These are phyloP conservation scores for Aspergillus bombycis DNA, from an alignment of 2,329 filamentous ascomycete species.

Conservation along the genomic window DNA sequence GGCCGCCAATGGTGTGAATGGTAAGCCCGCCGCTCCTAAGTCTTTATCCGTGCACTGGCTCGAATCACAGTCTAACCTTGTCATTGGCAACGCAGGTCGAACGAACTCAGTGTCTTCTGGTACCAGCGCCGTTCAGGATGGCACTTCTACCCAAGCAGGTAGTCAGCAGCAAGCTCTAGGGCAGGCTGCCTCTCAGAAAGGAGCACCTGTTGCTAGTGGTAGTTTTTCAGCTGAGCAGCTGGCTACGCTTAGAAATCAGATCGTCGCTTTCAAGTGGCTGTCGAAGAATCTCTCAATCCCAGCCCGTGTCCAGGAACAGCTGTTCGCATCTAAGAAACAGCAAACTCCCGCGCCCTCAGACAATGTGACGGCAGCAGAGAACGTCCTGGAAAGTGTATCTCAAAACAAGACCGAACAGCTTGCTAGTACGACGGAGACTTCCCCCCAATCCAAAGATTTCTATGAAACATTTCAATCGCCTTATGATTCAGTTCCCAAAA, in stretches of 20 bases:
- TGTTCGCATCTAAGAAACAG: slow-evolving; percentile 65
- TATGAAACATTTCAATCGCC: slow-evolving; percentile 79
- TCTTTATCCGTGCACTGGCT: not conserved
- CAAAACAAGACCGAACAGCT: slow-evolving; percentile 37
- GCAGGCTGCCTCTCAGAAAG: slow-evolving; percentile 31
- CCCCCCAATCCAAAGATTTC: slow-evolving; percentile 38
- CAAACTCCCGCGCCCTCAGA: slow-evolving; percentile 43
- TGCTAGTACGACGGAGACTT: slow-evolving; percentile 30
- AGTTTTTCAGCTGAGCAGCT: slow-evolving; percentile 81
- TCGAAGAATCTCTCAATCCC: slow-evolving; percentile 86
- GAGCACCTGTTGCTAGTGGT: slow-evolving; percentile 41
- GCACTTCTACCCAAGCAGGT: slow-evolving; percentile 22
- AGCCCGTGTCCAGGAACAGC: slow-evolving; percentile 74
- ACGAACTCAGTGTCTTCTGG: slow-evolving; percentile 41
- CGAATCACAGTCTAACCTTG: not conserved
- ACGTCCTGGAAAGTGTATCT: slow-evolving; percentile 44
- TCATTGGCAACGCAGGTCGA: slow-evolving; percentile 31
- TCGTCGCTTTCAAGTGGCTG: slow-evolving; percentile 86
- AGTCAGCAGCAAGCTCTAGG: slow-evolving; percentile 24
- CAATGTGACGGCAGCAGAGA: slow-evolving; percentile 35
- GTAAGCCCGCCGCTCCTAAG: slow-evolving; percentile 28
- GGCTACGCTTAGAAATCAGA: slow-evolving; percentile 77
- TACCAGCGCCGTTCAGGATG: slow-evolving; percentile 27
- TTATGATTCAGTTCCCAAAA: slow-evolving; percentile 59
- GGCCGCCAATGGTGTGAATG: slow-evolving; percentile 46